These are phyloP conservation scores for Termitomyces sp. DNA, from an alignment of 768 basidiomycete genomes.

Conservation along the genomic window DNA sequence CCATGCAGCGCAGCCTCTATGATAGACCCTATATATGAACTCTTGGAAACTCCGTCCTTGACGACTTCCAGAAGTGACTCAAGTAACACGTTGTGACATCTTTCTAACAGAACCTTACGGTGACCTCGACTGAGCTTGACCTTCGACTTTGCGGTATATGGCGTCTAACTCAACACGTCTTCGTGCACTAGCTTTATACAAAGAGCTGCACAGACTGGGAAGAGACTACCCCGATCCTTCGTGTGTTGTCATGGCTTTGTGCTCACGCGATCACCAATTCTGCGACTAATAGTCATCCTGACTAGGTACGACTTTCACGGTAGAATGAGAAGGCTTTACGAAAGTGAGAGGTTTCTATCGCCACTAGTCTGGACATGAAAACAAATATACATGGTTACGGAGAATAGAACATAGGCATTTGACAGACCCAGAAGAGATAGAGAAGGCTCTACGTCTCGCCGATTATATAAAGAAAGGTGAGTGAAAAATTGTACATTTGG, in stretches of 20 bases:
- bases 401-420: constrained; percentile 60
- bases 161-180: constrained; percentile 47
- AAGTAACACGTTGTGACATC: background rate
- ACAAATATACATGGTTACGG: constrained; percentile 2
- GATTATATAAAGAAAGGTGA: constrained; percentile 85
- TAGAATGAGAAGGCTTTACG: constrained; percentile 64
- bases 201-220: constrained; percentile 75
- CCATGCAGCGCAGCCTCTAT: background rate
- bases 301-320: constrained; percentile 69
- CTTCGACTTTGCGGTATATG: constrained; percentile 27
- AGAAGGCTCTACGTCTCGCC: constrained; percentile 66
- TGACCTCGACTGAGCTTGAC: background rate
- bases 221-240: constrained; percentile 79
- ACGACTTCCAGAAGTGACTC: background rate
- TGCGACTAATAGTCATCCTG: background rate
- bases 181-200: constrained; percentile 71
- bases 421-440: constrained; percentile 65
- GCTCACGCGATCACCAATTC: constrained; percentile 5
- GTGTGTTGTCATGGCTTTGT: constrained; percentile 37
- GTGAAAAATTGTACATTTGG: constrained; percentile 14
- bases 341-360: constrained; percentile 44
- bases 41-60: no score
- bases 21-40: no score
- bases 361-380: background rate
- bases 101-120: constrained; percentile 8